These are phyloP conservation scores for Colletotrichum sublineola DNA, from an alignment of 2,329 filamentous ascomycete species.

Conservation along the genomic window DNA sequence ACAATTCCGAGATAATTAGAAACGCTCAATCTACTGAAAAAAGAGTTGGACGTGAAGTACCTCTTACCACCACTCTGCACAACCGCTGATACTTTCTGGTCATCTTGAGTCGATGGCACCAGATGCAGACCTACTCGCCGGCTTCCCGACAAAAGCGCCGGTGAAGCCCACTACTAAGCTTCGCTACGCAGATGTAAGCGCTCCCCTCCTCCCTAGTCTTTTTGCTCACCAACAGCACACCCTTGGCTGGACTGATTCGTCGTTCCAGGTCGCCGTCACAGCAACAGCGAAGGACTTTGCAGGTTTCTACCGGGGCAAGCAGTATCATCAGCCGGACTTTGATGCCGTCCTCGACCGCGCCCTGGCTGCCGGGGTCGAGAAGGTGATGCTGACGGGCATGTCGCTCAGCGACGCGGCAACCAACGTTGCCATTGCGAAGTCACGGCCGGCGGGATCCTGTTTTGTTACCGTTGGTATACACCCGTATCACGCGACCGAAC, in stretches of 20 bases:
- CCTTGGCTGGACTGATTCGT: background rate
- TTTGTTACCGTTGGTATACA: constrained; percentile 64
- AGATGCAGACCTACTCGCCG: constrained; percentile 25
- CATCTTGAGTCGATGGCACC: constrained; percentile 16
- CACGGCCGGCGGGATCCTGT: constrained; percentile 50
- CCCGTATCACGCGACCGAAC: constrained; percentile 63
- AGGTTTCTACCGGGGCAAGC: constrained; percentile 64
- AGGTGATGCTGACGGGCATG: constrained; percentile 58
- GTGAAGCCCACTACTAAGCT: constrained; percentile 23
- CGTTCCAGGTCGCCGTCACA: constrained; percentile 52
- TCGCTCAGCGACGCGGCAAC: constrained; percentile 48
- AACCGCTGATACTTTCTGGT: background rate
- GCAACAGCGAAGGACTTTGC: constrained; percentile 60
- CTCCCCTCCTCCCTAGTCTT: background rate
- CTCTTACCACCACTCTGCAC: background rate
- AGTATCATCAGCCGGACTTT: constrained; percentile 62
- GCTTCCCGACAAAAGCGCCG: constrained; percentile 30
- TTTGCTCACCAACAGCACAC: background rate
- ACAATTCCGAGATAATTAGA: too few relatives aligned
- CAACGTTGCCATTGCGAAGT: constrained; percentile 49
- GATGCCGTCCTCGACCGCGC: constrained; percentile 57
- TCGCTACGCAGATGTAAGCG: constrained; percentile 36
- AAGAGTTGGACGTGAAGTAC: background rate
- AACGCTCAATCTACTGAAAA: background rate
- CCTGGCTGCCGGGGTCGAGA: constrained; percentile 55